Percentiles rank a stretch among this genome's conserved stretches.
phyloP scores from a whole-genome alignment of 208 protist species.

The Trypanosomatidae sp. region DNA sequence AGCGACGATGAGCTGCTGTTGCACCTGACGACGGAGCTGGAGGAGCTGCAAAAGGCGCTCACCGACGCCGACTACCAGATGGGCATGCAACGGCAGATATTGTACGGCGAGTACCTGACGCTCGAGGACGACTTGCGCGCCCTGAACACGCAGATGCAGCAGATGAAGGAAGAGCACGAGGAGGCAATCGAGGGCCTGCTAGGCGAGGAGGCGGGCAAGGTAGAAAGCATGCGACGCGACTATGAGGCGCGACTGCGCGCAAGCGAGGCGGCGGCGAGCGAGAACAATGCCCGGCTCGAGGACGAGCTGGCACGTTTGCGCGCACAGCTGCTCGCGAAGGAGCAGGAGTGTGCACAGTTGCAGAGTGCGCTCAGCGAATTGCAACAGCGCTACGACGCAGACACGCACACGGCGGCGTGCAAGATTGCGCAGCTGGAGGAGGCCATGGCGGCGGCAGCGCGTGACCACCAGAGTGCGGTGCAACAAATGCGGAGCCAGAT shows the following conservation, averaged over 20 bases:
- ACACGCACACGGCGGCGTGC: no score
- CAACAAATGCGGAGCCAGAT: not conserved
- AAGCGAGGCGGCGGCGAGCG: slow-evolving; percentile 4
- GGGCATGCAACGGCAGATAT: slow-evolving; percentile 35
- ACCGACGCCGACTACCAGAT: slow-evolving; percentile 46
- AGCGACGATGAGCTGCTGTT: slow-evolving; percentile 37
- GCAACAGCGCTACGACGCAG: not conserved
- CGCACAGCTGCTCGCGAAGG: slow-evolving; percentile 7
- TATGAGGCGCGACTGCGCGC: slow-evolving; percentile 16
- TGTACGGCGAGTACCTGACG: slow-evolving; percentile 47
- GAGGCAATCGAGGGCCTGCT: slow-evolving; percentile 44
- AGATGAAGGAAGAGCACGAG: slow-evolving; percentile 60
- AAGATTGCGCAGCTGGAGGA: slow-evolving; percentile 18
- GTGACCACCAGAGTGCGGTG: not conserved
- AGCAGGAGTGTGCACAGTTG: slow-evolving; percentile 11
- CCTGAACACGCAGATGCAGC: slow-evolving; percentile 54
- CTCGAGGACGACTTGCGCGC: slow-evolving; percentile 51
- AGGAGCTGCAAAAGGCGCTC: slow-evolving; percentile 33
- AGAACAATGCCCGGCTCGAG: slow-evolving; percentile 8
- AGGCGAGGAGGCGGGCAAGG: slow-evolving; percentile 25
- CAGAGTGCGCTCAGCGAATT: slow-evolving; percentile 4
- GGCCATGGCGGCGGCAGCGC: slow-evolving; percentile 5
- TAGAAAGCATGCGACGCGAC: slow-evolving; percentile 17
- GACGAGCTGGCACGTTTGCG: slow-evolving; percentile 5
- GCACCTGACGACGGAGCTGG: slow-evolving; percentile 44